Evolutionary conservation across 768 basidiomycete genomes (phyloP).

Genomic region (Leccinum incarnatum): DNA sequence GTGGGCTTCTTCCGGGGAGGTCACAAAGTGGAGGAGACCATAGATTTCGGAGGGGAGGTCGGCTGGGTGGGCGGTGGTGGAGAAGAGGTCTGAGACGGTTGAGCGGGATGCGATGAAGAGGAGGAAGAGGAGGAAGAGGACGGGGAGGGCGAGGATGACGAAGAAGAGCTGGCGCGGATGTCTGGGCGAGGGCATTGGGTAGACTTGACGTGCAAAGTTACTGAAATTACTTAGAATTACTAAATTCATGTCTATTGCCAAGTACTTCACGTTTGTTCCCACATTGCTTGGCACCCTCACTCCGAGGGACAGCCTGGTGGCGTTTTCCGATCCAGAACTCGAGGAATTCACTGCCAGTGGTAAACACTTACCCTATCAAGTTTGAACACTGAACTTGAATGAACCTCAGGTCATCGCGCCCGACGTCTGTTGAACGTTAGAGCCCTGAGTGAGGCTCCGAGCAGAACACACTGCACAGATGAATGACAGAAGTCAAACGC

Average conservation of each 20-base stretch:
- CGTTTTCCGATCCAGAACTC: not conserved
- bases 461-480: not conserved
- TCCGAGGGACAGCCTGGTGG: too few relatives aligned
- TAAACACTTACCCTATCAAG: not conserved
- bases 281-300: too few relatives aligned
- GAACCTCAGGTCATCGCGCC: too few relatives aligned
- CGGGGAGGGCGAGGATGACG: constrained; percentile 28
- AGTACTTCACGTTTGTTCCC: too few relatives aligned
- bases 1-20: constrained; percentile 33
- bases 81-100: constrained; percentile 31
- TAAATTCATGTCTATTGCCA: not conserved
- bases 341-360: not conserved
- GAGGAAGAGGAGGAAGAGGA: constrained; percentile 35
- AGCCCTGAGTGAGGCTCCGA: not conserved
- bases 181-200: constrained; percentile 15
- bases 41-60: constrained; percentile 56
- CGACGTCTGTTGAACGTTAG: not conserved
- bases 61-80: constrained; percentile 41
- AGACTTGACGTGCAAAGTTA: not conserved
- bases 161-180: constrained; percentile 48
- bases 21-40: constrained; percentile 66
- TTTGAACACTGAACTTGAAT: too few relatives aligned
- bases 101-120: constrained; percentile 40
- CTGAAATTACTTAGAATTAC: not conserved
- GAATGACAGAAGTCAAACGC: not conserved